Evolutionary conservation across 495 filamentous ascomycete genomes (phyloP).

Genomic region (Lindgomyces ingoldianus): DNA sequence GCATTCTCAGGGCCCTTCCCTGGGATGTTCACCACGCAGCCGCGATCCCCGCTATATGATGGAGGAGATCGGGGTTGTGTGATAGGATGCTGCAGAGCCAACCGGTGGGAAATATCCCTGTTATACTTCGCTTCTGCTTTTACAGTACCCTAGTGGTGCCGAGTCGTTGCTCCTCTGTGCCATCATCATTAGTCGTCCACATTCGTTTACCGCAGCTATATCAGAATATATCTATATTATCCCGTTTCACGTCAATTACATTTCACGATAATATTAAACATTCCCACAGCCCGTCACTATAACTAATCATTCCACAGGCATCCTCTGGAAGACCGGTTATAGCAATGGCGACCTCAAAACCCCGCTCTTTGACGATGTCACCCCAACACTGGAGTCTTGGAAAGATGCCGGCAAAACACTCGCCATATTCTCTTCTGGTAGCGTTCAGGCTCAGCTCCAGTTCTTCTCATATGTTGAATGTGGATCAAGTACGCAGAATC

Average conservation of each 20-base stretch:
- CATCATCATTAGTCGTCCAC: conserved; percentile 4
- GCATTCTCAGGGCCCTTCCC: background rate
- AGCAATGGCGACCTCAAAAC: conserved; percentile 59
- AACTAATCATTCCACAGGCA: conserved; percentile 48
- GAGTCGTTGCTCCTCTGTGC: background rate
- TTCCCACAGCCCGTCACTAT: conserved; percentile 3
- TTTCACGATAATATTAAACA: background rate
- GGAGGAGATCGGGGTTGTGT: background rate
- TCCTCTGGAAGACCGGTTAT: conserved; percentile 70
- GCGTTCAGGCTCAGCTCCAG: conserved; percentile 69
- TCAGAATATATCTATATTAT: conserved; percentile 11
- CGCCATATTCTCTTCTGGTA: conserved; percentile 72
- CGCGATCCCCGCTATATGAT: conserved; percentile 14
- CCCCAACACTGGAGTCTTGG: conserved; percentile 58
- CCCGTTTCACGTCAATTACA: conserved; percentile 12
- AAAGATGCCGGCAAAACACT: conserved; percentile 49
- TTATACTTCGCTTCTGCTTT: conserved; percentile 20
- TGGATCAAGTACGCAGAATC: conserved; percentile 53
- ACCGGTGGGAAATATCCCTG: conserved; percentile 13
- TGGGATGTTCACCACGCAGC: background rate
- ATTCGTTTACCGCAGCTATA: conserved; percentile 16
- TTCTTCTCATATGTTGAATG: conserved; percentile 66
- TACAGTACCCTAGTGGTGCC: conserved; percentile 7
- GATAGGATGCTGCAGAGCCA: conserved; percentile 7
- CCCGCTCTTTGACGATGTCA: conserved; percentile 69